Percentiles rank a stretch among this genome's conserved stretches.
These are phyloP conservation scores for Evansstolkia leycettana DNA, from an alignment of 495 filamentous ascomycete genomes.

Conservation along the genomic window DNA sequence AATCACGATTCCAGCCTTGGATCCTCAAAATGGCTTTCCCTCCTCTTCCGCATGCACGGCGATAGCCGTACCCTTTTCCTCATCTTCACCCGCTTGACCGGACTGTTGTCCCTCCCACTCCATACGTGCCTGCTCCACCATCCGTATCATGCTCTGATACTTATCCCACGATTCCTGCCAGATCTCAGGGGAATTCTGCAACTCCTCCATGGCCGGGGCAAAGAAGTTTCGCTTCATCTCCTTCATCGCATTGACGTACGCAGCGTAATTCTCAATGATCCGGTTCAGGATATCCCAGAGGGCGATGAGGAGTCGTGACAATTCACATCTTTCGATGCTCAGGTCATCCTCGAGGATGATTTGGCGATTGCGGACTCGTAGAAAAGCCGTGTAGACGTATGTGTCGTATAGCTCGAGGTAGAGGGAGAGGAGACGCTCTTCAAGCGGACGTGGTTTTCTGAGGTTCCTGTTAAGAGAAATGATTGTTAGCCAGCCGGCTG, in stretches of 20 bases:
- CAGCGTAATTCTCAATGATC: conserved; percentile 10
- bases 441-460: conserved; percentile 10
- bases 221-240: conserved; percentile 9
- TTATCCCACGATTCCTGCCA: conserved; percentile 7
- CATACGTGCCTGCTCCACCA: too few species aligned
- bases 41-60: too few species aligned
- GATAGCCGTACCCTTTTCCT: too few species aligned
- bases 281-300: conserved; percentile 11
- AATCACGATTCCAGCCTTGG: too few species aligned
- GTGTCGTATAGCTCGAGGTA: conserved; percentile 16
- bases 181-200: conserved; percentile 4
- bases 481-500: too few species aligned
- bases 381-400: conserved; percentile 17
- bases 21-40: too few species aligned
- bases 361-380: conserved; percentile 8
- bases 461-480: conserved; percentile 11
- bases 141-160: neutral
- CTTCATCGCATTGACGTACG: conserved; percentile 2
- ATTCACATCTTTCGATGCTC: conserved; percentile 4
- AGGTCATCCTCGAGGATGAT: conserved; percentile 5
- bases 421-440: conserved; percentile 11
- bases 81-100: too few species aligned
- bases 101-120: too few species aligned
- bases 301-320: conserved; percentile 7
- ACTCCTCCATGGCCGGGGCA: conserved; percentile 6